Conservation (phyloP, 345 rosid species). For the Syzygium oleosum region DNA sequence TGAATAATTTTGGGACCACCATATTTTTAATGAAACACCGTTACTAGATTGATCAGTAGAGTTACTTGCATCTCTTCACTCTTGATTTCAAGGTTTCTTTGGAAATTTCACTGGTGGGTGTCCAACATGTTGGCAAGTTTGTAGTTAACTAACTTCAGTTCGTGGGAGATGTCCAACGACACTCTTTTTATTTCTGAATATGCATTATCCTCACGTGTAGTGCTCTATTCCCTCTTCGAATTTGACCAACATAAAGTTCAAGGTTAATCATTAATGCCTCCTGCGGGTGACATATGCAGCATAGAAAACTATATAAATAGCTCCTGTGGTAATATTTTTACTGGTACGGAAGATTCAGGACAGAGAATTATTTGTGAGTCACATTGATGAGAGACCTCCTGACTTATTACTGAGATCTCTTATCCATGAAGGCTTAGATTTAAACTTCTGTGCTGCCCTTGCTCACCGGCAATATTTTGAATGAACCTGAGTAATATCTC, state of each 20-base stretch:
- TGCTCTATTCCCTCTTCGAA: neutral
- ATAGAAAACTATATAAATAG: neutral
- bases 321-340: neutral
- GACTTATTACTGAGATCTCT: neutral
- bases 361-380: neutral
- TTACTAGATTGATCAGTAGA: neutral
- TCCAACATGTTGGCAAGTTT: neutral
- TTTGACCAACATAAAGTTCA: neutral
- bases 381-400: neutral
- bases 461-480: neutral
- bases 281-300: neutral
- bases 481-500: neutral
- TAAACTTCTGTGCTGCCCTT: neutral
- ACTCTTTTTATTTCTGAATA: neutral
- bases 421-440: neutral
- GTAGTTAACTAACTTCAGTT: neutral
- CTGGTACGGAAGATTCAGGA: neutral
- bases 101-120: neutral
- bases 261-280: neutral
- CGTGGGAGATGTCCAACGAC: neutral
- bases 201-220: neutral
- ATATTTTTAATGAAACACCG: neutral
- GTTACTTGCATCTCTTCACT: neutral
- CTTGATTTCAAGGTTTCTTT: neutral
- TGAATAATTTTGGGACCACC: neutral